phyloP scores from a whole-genome alignment of 208 protist genomes.

The Porcisia hertigi region DNA sequence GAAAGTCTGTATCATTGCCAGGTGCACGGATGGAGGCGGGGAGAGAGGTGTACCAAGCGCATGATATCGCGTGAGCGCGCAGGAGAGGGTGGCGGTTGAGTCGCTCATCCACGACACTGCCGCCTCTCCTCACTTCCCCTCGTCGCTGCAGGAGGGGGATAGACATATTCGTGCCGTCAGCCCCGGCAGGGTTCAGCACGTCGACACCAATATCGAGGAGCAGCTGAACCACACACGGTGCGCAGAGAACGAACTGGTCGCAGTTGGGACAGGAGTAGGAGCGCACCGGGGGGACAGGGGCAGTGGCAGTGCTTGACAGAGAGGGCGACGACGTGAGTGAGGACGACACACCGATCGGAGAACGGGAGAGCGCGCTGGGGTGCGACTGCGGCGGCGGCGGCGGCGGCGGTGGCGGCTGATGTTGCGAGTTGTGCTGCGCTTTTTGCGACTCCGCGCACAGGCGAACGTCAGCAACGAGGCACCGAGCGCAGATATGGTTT shows the following conservation, averaged over 20 bases:
- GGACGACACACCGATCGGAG: not conserved
- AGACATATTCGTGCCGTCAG: not conserved
- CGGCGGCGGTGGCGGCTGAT: no score
- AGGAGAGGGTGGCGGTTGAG: conserved; percentile 31
- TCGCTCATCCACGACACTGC: conserved; percentile 4
- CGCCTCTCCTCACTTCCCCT: not conserved
- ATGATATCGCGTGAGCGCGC: conserved; percentile 53
- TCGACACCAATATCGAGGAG: conserved; percentile 4
- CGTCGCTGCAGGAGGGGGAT: not conserved
- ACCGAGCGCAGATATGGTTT: conserved; percentile 51
- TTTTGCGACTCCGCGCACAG: not conserved
- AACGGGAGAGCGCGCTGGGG: not conserved
- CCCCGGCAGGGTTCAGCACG: not conserved
- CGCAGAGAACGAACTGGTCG: conserved; percentile 76
- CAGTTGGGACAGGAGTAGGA: conserved; percentile 56
- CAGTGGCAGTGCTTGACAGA: not conserved
- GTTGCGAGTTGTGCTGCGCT: not conserved
- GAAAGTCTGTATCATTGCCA: conserved; percentile 77
- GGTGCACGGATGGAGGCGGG: conserved; percentile 52
- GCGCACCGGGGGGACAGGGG: not conserved
- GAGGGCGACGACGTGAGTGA: conserved; percentile 3
- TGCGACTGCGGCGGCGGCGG: conserved; percentile 1
- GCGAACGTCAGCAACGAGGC: conserved; percentile 39
- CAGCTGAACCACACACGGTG: conserved; percentile 27
- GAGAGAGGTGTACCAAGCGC: conserved; percentile 70